Evolutionary conservation across 495 filamentous ascomycete genomes (phyloP).

Genomic region (Tuber borchii): DNA sequence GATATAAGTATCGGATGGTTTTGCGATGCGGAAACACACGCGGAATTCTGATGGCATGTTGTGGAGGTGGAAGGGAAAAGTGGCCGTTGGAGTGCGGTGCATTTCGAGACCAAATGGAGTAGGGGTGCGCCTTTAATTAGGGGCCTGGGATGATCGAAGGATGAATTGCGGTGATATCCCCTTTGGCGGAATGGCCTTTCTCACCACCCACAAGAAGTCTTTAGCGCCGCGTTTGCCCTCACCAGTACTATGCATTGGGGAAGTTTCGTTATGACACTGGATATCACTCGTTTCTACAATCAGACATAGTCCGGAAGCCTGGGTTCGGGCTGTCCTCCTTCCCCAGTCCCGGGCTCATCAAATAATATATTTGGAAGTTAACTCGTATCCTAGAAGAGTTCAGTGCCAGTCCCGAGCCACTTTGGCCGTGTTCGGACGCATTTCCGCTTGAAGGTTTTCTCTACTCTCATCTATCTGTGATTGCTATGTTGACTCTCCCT

Average conservation of each 20-base stretch:
- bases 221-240: neutral
- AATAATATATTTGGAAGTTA: neutral
- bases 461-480: too few relatives aligned
- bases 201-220: neutral
- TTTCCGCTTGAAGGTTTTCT: neutral
- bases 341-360: neutral
- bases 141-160: neutral
- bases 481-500: too few relatives aligned
- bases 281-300: neutral
- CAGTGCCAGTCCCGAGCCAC: neutral
- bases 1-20: neutral
- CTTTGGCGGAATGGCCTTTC: neutral
- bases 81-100: neutral
- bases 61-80: neutral
- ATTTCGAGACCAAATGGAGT: neutral
- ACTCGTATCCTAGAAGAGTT: neutral
- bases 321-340: neutral
- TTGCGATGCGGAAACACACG: neutral
- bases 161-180: neutral
- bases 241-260: neutral
- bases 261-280: neutral
- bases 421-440: neutral
- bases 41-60: neutral
- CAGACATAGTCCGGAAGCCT: too few relatives aligned
- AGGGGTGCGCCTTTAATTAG: neutral